Evolutionary conservation across 1,284 basidiomycete species (phyloP).

Genomic region (Wolfiporia cocos): DNA sequence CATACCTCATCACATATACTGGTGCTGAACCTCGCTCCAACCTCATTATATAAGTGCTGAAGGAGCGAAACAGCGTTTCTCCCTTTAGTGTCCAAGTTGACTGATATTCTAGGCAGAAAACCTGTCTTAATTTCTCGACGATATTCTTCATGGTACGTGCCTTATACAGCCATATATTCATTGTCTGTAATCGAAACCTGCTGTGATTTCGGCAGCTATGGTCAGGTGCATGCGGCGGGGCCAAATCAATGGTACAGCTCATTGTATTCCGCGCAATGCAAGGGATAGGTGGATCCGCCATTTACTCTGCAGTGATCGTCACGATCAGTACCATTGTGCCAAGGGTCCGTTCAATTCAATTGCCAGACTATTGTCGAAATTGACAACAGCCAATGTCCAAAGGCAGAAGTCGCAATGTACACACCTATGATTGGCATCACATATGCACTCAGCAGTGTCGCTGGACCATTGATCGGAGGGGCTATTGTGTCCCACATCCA

Average conservation of each 20-base stretch:
- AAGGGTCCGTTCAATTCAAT: not conserved
- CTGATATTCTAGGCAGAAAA: not conserved
- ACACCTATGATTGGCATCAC: not conserved
- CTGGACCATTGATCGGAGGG: not conserved
- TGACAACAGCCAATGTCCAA: too few relatives aligned
- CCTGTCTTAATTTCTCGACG: not conserved
- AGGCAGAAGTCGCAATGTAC: not conserved
- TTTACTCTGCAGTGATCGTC: not conserved
- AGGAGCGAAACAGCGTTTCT: slow-evolving; percentile 1
- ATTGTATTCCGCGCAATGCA: not conserved
- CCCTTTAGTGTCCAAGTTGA: not conserved
- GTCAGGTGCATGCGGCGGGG: not conserved
- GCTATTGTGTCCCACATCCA: not conserved
- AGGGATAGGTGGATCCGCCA: not conserved
- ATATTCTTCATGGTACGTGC: not conserved
- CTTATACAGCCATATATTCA: not conserved
- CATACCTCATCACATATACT: not conserved
- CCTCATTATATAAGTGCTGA: too few relatives aligned
- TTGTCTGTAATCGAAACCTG: not conserved
- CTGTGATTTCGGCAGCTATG: not conserved
- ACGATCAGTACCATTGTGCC: not conserved
- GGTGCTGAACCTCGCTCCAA: not conserved
- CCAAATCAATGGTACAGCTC: not conserved
- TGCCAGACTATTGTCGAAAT: too few relatives aligned
- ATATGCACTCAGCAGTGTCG: not conserved